Conservation (phyloP, 2,329 filamentous ascomycete genomes). For the Parascedosporium putredinis region DNA sequence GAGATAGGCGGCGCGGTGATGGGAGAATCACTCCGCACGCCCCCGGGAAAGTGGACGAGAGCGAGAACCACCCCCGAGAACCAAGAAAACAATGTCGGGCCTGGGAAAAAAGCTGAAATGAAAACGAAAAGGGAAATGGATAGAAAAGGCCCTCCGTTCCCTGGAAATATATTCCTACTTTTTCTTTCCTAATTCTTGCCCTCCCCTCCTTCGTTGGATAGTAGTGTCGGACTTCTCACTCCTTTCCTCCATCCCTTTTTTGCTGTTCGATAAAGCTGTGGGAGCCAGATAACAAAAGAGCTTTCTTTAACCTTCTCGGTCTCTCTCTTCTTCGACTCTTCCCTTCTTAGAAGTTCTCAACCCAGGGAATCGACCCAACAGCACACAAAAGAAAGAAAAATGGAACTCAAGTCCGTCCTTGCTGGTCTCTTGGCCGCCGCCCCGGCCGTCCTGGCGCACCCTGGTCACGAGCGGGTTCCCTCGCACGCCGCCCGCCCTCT, state of each 20-base stretch:
- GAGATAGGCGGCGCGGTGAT: background rate
- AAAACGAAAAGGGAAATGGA: too few species aligned
- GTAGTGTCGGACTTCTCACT: background rate
- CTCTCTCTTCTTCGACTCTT: too few species aligned
- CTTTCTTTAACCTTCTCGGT: too few species aligned
- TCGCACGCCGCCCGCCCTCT: constrained; percentile 5
- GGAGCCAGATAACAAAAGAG: too few species aligned
- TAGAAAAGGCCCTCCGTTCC: background rate
- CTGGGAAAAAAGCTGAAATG: too few species aligned
- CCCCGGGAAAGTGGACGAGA: background rate
- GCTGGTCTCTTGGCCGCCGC: constrained; percentile 5
- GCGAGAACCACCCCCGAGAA: background rate
- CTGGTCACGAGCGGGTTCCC: constrained; percentile 5
- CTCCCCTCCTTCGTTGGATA: background rate
- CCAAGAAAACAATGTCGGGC: too few species aligned
- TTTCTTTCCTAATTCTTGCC: background rate
- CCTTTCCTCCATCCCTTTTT: background rate
- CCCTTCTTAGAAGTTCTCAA: background rate
- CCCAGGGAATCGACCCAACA: too few species aligned
- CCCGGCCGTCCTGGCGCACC: constrained; percentile 1
- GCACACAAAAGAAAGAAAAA: background rate
- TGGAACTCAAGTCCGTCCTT: constrained; percentile 5
- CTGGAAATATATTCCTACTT: constrained; percentile 1
- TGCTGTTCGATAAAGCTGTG: too few species aligned
- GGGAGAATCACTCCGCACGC: background rate